Percentiles rank a stretch among this genome's conserved stretches.
Evolutionary conservation across 352 stramenopile genomes (phyloP).

Genomic region (Phytopythium delawarense): DNA sequence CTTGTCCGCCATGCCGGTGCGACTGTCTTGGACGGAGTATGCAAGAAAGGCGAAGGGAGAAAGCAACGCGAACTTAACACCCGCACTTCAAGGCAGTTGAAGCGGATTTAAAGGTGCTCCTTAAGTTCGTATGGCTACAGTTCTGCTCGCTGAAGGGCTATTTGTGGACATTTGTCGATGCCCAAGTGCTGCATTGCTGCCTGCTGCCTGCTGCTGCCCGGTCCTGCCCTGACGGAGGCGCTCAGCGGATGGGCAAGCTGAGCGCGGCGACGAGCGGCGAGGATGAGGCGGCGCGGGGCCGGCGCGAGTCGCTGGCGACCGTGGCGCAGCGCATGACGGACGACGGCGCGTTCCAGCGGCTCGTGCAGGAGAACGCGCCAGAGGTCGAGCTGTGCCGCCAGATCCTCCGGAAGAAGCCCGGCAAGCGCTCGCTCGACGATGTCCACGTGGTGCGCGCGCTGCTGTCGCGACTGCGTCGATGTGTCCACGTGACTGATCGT

Average conservation of each 20-base stretch:
- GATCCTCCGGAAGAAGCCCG: conserved; percentile 48
- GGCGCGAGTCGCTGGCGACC: conserved; percentile 43
- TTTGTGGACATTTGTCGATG: background rate
- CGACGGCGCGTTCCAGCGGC: conserved; percentile 33
- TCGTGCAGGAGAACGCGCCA: conserved; percentile 39
- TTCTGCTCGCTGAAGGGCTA: background rate
- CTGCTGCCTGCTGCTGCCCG: background rate
- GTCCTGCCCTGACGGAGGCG: no score
- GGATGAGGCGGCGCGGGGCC: background rate
- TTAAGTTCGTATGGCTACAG: conserved; percentile 6
- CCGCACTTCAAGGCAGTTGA: background rate
- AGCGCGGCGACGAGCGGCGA: background rate
- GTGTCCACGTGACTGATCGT: background rate
- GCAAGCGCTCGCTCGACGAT: conserved; percentile 62
- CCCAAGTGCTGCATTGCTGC: background rate
- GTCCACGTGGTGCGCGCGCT: conserved; percentile 47
- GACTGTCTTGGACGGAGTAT: background rate
- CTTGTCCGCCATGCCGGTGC: background rate
- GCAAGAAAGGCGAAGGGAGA: background rate
- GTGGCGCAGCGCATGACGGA: conserved; percentile 36
- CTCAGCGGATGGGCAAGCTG: background rate
- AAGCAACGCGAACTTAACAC: background rate
- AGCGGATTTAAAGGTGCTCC: background rate
- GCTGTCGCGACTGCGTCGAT: background rate
- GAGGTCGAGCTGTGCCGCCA: conserved; percentile 47